phyloP scores from a whole-genome alignment of 73 alveolate genomes.

The Stentor coeruleus region DNA sequence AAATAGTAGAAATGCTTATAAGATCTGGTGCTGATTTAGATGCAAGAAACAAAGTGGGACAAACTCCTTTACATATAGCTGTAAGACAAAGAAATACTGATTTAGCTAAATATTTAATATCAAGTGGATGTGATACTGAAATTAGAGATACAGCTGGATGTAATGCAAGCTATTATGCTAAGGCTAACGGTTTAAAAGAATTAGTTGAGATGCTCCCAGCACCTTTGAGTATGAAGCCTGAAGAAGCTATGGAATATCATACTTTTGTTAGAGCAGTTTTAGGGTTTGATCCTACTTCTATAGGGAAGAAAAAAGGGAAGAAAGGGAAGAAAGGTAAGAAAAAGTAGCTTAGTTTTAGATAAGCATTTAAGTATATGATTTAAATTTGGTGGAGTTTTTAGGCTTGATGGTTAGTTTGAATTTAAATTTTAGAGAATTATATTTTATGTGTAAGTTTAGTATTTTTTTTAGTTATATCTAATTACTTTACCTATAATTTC shows the following conservation, averaged over 20 bases:
- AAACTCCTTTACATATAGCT: conserved; percentile 29
- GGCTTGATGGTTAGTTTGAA: no score
- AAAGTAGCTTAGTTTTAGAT: not conserved
- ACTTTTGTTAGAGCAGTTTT: conserved; percentile 33
- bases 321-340: conserved; percentile 27
- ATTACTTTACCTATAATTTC: no score
- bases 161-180: conserved; percentile 36
- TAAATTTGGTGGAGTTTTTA: no score
- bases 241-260: conserved; percentile 47
- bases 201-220: conserved; percentile 43
- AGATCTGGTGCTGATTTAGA: conserved; percentile 43
- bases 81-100: conserved; percentile 31
- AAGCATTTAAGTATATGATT: not conserved
- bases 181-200: conserved; percentile 42
- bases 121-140: not conserved
- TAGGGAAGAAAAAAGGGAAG: conserved; percentile 48
- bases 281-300: conserved; percentile 40
- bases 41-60: conserved; percentile 31
- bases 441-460: no score
- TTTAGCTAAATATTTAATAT: conserved; percentile 22
- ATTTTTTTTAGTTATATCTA: no score
- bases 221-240: conserved; percentile 55
- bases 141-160: conserved; percentile 8
- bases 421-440: no score
- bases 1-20: conserved; percentile 40